Evolutionary conservation across 306 rosid species (phyloP).

Genomic region (Cucumis melo): DNA sequence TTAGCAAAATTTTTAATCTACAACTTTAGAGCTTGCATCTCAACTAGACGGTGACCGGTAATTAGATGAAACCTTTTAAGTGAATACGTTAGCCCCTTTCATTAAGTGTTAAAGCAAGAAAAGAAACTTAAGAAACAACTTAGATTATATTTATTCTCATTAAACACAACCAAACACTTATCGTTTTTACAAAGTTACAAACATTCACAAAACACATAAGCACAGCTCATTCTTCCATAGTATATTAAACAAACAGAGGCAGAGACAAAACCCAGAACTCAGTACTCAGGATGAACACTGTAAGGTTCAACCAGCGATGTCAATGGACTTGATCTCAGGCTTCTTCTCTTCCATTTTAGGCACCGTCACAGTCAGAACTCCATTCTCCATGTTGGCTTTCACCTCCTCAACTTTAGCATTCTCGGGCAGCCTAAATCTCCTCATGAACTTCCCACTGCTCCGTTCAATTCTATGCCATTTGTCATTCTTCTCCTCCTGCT

Average conservation of each 20-base stretch:
- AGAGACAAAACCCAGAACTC: neutral
- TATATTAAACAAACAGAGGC: neutral
- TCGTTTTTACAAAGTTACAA: neutral
- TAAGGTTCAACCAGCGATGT: constrained; percentile 9
- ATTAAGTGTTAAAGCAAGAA: too few species aligned
- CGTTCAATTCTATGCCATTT: constrained; percentile 29
- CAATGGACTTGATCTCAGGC: constrained; percentile 15
- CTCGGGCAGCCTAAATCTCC: constrained; percentile 28
- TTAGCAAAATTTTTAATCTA: too few species aligned
- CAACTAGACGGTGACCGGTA: too few species aligned
- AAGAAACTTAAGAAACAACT: too few species aligned
- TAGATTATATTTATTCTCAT: neutral
- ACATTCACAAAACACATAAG: neutral
- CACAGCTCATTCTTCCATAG: neutral
- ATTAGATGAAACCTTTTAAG: too few species aligned
- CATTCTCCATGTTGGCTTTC: constrained; percentile 21
- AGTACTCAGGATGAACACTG: neutral
- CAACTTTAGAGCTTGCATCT: too few species aligned
- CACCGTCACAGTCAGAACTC: constrained; percentile 19
- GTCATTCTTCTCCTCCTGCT: constrained; percentile 20
- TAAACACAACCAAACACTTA: neutral
- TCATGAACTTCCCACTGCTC: constrained; percentile 23
- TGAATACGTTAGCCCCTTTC: too few species aligned
- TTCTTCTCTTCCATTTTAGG: constrained; percentile 17
- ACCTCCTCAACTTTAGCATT: constrained; percentile 12